Evolutionary conservation across 371 early-diverging fungal species (phyloP), one percentile per base, ranked within the genome.

Genomic region (Rhizopus arrhizus): DNA sequence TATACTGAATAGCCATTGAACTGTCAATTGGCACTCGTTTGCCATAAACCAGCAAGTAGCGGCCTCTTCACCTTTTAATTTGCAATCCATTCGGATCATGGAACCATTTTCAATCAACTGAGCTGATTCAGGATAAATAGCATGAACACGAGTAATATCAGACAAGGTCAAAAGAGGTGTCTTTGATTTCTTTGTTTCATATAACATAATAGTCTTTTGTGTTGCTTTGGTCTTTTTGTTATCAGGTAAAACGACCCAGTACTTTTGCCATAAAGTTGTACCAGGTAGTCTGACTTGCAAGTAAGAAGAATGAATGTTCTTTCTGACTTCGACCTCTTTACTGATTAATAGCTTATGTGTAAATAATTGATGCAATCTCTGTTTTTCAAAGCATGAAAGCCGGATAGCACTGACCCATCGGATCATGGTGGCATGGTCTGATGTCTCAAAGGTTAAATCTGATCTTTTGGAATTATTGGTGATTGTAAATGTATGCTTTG

Each of bases 311-410:
- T 58, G 72, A 16, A 40, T 58, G 22, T 11, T 35, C 34, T 66
- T 51, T 61, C 73, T 58, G 8, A 8, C 46, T 45, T 45, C 46
- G 8, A 16, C 3, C 16, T 45, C 46, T 16, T 22, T 45, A 59
- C 64, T 66, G 45, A 69, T 74, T 52, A 92, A 49, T 7, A 90
- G 63, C 8, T 78, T 79, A 1, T 83, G 72, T 3, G 93, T 89
- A 59, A 90, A 91, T 36, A 85, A 77, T 62, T 91, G 86, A 50
- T 92, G 87, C 10, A 93, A 70, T 56, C 85, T 81, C 43, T n/a
- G 75, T 13, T 81, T 78, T 68, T 93, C 94, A 61, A 86, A 92
- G 59, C 88, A 84, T 15, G 90, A 83, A 33, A 93, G 74, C 7
- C 92, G 85, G 52, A 92, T 74, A 5, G 89, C 89, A 48, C 78